A percentile compares a stretch with the other conserved stretches of the same genome.
Conservation (phyloP, 2,329 filamentous ascomycete species). For the Diplodia mutila region DNA sequence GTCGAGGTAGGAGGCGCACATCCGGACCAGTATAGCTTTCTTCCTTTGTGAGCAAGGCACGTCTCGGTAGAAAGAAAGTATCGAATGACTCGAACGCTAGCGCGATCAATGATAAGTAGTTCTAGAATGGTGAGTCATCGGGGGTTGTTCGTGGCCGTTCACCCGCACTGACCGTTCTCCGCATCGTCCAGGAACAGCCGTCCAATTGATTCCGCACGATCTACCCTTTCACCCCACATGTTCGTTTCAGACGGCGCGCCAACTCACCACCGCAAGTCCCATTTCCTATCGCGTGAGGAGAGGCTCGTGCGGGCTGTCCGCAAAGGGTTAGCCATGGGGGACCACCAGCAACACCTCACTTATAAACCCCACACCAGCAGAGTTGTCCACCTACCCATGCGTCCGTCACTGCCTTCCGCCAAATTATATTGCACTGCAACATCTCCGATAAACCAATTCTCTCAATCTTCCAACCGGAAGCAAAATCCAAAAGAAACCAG, state of each 20-base stretch:
- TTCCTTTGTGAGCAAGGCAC: background rate
- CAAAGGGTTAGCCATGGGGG: background rate
- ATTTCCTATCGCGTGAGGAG: background rate
- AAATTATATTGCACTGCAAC: too few relatives aligned
- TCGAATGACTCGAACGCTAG: background rate
- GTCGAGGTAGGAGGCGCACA: background rate
- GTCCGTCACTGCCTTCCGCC: too few relatives aligned
- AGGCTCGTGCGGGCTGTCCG: background rate
- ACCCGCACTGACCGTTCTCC: constrained; percentile 5
- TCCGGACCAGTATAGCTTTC: background rate
- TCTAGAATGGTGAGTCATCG: background rate
- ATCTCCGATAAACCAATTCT: background rate
- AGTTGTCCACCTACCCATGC: background rate
- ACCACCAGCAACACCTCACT: background rate
- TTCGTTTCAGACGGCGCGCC: background rate
- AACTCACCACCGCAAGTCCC: constrained; percentile 21
- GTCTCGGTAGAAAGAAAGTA: background rate
- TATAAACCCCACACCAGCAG: background rate
- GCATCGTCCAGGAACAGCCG: background rate
- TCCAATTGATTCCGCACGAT: background rate
- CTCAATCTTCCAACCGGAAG: background rate
- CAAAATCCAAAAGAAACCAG: too few relatives aligned
- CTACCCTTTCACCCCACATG: background rate
- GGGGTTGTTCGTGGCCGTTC: background rate
- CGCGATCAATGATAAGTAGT: background rate